phyloP scores from a whole-genome alignment of 2,329 filamentous ascomycete genomes.

The Beauveria sp. region DNA sequence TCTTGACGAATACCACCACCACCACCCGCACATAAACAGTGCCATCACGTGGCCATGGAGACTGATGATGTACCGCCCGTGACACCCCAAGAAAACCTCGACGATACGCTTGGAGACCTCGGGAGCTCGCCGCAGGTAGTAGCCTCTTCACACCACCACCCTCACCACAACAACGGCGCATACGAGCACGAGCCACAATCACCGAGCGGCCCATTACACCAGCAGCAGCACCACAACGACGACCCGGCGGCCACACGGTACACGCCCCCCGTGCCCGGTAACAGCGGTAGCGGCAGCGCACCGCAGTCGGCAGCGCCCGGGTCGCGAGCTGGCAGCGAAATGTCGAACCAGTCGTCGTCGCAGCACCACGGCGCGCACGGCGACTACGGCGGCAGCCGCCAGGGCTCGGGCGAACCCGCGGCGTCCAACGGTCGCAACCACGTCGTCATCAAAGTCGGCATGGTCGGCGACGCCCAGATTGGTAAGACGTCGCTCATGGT shows the following conservation, averaged over 20 bases:
- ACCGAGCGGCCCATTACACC: conserved; percentile 35
- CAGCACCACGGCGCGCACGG: conserved; percentile 27
- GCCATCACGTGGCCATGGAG: conserved; percentile 13
- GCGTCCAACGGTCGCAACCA: conserved; percentile 49
- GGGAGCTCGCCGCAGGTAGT: conserved; percentile 39
- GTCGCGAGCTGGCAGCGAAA: conserved; percentile 48
- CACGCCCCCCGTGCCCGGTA: conserved; percentile 27
- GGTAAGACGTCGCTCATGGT: conserved; percentile 99
- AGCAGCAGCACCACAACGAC: conserved; percentile 33
- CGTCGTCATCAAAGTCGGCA: conserved; percentile 98
- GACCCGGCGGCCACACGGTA: conserved; percentile 37
- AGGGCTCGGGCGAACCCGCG: conserved; percentile 26
- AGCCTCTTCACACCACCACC: conserved; percentile 9
- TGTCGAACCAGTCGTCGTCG: conserved; percentile 34
- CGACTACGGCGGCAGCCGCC: conserved; percentile 34
- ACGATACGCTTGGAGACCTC: conserved; percentile 43
- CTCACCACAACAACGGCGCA: conserved; percentile 24
- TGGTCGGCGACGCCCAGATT: conserved; percentile 98
- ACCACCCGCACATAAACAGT: neutral
- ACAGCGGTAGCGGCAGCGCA: neutral
- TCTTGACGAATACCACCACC: neutral
- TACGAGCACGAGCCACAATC: conserved; percentile 41
- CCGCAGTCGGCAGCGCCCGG: conserved; percentile 19
- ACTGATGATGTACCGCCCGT: conserved; percentile 8
- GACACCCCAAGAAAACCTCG: conserved; percentile 30